Conservation (phyloP, 2,329 filamentous ascomycete species). For the Fusarium sp. region DNA sequence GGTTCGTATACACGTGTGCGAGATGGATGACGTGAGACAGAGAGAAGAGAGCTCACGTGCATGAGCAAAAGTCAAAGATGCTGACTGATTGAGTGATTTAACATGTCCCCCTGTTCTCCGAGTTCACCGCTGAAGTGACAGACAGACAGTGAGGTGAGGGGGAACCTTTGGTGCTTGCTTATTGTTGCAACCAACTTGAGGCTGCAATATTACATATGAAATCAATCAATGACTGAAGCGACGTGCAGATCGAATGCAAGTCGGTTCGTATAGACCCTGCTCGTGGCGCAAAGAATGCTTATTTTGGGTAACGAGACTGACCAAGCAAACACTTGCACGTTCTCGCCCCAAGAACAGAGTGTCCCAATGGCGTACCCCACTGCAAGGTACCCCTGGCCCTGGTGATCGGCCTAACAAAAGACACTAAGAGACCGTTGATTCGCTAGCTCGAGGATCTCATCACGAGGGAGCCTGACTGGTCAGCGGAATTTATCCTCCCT, state of each 20-base stretch:
- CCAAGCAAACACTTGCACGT: conserved; percentile 24
- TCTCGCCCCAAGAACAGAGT: not conserved
- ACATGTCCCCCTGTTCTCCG: not conserved
- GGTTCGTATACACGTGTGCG: not conserved
- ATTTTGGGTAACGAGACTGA: conserved; percentile 20
- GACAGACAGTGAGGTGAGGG: not conserved
- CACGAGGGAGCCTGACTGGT: not conserved
- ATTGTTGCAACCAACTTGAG: not conserved
- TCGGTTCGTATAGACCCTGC: conserved; percentile 25
- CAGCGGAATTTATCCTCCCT: not conserved
- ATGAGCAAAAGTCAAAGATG: not conserved
- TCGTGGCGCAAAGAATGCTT: conserved; percentile 17
- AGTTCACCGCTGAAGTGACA: not conserved
- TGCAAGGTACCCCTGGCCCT: not conserved
- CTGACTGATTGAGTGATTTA: conserved; percentile 12
- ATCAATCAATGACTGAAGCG: not conserved
- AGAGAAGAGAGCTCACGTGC: conserved; percentile 4
- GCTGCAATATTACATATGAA: not conserved
- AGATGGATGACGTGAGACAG: conserved; percentile 15
- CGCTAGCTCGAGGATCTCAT: conserved; percentile 3
- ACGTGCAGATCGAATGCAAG: conserved; percentile 23
- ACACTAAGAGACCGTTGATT: conserved; percentile 17
- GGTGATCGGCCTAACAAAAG: conserved; percentile 1
- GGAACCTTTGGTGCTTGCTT: conserved; percentile 5
- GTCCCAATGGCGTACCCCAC: not conserved